A percentile compares a stretch with the other conserved stretches of the same genome.
Evolutionary conservation across 176 grass and related monocot genomes (phyloP).

Genomic region (Aegilops sharonensis): DNA sequence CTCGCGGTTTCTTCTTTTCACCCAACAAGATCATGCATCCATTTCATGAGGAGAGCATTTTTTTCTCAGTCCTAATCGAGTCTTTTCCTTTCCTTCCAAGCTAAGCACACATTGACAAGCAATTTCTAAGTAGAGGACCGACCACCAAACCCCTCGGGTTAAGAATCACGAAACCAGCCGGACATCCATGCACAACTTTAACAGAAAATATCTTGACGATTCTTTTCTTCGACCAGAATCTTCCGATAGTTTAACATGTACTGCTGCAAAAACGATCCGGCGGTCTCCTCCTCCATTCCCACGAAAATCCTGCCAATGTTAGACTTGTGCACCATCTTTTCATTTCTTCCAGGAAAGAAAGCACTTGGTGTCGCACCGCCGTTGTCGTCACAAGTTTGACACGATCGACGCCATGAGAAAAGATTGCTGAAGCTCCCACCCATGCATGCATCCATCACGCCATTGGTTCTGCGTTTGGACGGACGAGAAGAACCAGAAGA

Average conservation of each 20-base stretch:
- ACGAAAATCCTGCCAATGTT: not conserved
- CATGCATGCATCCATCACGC: not conserved
- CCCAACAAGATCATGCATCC: too few species aligned
- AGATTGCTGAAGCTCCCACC: not conserved
- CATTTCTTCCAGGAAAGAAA: not conserved
- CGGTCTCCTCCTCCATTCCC: not conserved
- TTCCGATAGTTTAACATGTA: not conserved
- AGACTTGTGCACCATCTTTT: not conserved
- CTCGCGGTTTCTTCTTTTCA: too few species aligned
- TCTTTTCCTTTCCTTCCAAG: too few species aligned
- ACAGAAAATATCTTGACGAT: not conserved
- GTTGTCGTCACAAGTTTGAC: too few species aligned
- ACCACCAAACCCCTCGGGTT: too few species aligned
- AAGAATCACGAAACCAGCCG: too few species aligned
- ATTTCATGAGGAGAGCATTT: too few species aligned
- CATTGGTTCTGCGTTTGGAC: not conserved
- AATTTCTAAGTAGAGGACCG: too few species aligned
- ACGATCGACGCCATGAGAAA: too few species aligned
- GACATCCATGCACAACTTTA: not conserved
- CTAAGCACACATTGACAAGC: too few species aligned
- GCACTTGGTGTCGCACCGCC: not conserved
- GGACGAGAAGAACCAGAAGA: not conserved
- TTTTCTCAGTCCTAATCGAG: too few species aligned
- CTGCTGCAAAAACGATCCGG: not conserved
- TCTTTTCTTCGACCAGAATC: too few species aligned